These are phyloP conservation scores for Phytophthora tubulina DNA, from an alignment of 352 stramenopile species.

Conservation along the genomic window DNA sequence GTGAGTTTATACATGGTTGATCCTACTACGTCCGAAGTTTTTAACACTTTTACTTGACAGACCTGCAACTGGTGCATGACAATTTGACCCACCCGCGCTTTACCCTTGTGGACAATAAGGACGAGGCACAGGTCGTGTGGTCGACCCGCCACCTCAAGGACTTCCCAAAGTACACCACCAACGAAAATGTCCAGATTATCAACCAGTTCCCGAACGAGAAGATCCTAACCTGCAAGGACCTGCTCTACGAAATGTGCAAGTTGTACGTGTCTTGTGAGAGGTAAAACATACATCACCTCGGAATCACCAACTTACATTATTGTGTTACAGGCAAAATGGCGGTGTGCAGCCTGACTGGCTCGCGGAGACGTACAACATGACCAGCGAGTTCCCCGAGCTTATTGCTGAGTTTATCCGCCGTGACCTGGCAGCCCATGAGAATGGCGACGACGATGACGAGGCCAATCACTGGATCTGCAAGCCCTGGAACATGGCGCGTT, in stretches of 20 bases:
- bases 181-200: slow-evolving; percentile 60
- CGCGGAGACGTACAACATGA: slow-evolving; percentile 68
- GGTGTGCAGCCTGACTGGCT: slow-evolving; percentile 54
- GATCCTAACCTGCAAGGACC: slow-evolving; percentile 67
- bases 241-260: slow-evolving; percentile 72
- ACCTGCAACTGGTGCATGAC: slow-evolving; percentile 51
- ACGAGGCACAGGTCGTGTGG: slow-evolving; percentile 61
- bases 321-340: slow-evolving; percentile 45
- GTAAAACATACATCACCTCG: background rate
- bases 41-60: slow-evolving; percentile 22
- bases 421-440: slow-evolving; percentile 40
- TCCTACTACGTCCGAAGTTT: background rate
- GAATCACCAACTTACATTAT: slow-evolving; percentile 3
- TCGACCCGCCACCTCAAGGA: slow-evolving; percentile 64
- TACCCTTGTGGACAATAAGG: slow-evolving; percentile 50
- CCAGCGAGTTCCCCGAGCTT: slow-evolving; percentile 61
- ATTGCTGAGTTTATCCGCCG: slow-evolving; percentile 55
- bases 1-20: slow-evolving; percentile 20
- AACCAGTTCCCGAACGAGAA: slow-evolving; percentile 76
- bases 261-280: slow-evolving; percentile 39
- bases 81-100: slow-evolving; percentile 56
- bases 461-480: slow-evolving; percentile 74
- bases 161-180: slow-evolving; percentile 53
- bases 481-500: slow-evolving; percentile 71
- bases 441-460: slow-evolving; percentile 45